A percentile compares a stretch with the other conserved stretches of the same genome.
Conservation (phyloP, 2,329 filamentous ascomycete species). For the Hypoxylon sp. region DNA sequence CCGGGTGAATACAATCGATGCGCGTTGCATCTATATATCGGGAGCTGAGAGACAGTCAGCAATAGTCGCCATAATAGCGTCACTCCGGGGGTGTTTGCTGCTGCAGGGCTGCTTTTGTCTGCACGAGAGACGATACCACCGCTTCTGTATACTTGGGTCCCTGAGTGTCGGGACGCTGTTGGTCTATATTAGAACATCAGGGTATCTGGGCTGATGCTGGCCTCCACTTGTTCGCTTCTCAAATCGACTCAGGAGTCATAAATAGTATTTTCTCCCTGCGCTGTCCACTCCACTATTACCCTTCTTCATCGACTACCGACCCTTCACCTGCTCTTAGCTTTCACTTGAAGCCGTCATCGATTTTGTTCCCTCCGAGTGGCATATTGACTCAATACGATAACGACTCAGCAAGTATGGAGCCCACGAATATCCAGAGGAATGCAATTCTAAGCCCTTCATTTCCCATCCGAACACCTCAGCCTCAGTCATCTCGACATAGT, state of each 20-base stretch:
- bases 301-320: constrained; percentile 17
- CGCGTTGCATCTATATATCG: constrained; percentile 37
- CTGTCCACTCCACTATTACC: constrained; percentile 30
- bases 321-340: constrained; percentile 19
- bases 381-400: constrained; percentile 33
- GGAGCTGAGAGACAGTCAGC: constrained; percentile 35
- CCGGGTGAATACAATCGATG: constrained; percentile 28
- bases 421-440: constrained; percentile 18
- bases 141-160: constrained; percentile 43
- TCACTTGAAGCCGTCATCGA: constrained; percentile 17
- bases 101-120: constrained; percentile 36
- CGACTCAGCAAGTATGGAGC: constrained; percentile 32
- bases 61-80: constrained; percentile 36
- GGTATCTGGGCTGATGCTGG: constrained; percentile 30
- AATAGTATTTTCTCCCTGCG: constrained; percentile 39
- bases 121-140: constrained; percentile 38
- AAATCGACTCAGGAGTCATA: constrained; percentile 39
- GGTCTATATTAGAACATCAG: constrained; percentile 47
- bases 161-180: constrained; percentile 44
- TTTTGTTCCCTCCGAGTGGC: constrained; percentile 5
- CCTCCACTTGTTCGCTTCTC: constrained; percentile 35
- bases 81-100: constrained; percentile 45
- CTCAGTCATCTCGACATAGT: constrained; percentile 23
- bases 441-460: constrained; percentile 9
- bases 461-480: constrained; percentile 19